A percentile compares a stretch with the other conserved stretches of the same genome.
phyloP scores from a whole-genome alignment of 2,329 filamentous ascomycete species.

The Ceratocystis cacaofunesta region DNA sequence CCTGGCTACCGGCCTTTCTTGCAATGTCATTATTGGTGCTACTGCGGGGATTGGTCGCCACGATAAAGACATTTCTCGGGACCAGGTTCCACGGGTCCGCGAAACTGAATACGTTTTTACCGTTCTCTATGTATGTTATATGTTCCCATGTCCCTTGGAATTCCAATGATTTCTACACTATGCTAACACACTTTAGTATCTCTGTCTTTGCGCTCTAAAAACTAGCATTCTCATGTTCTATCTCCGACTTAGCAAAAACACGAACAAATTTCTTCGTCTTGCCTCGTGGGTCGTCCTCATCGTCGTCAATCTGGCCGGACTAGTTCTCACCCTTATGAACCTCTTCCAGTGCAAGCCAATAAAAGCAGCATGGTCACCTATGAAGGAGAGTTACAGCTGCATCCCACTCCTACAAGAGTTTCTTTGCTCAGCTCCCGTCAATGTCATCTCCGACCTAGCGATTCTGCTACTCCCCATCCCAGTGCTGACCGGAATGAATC shows the following conservation, averaged over 20 bases:
- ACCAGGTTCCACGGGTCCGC: slow-evolving; percentile 33
- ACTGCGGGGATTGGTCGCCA: slow-evolving; percentile 53
- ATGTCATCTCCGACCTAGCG: slow-evolving; percentile 79
- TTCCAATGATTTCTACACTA: not conserved
- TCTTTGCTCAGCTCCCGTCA: slow-evolving; percentile 68
- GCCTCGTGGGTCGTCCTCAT: slow-evolving; percentile 67
- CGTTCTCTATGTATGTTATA: slow-evolving; percentile 40
- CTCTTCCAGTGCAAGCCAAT: slow-evolving; percentile 74
- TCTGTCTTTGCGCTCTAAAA: slow-evolving; percentile 79
- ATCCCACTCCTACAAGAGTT: slow-evolving; percentile 47
- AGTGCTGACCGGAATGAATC: slow-evolving; percentile 69
- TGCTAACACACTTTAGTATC: slow-evolving; percentile 42
- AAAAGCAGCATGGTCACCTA: slow-evolving; percentile 47
- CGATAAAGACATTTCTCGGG: slow-evolving; percentile 45
- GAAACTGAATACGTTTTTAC: slow-evolving; percentile 49
- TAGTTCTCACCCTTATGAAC: slow-evolving; percentile 71
- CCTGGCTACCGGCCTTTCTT: slow-evolving; percentile 50
- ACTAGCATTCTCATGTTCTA: slow-evolving; percentile 89
- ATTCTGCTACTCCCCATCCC: slow-evolving; percentile 80
- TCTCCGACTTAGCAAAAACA: slow-evolving; percentile 63
- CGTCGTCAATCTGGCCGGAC: slow-evolving; percentile 64
- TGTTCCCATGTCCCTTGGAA: not conserved
- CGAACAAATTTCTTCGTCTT: slow-evolving; percentile 59
- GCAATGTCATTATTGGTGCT: slow-evolving; percentile 50
- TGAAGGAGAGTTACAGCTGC: slow-evolving; percentile 27